Evolutionary conservation across 192 early-diverging fungal genomes (phyloP).

Genomic region (Powellomyces hirtus): DNA sequence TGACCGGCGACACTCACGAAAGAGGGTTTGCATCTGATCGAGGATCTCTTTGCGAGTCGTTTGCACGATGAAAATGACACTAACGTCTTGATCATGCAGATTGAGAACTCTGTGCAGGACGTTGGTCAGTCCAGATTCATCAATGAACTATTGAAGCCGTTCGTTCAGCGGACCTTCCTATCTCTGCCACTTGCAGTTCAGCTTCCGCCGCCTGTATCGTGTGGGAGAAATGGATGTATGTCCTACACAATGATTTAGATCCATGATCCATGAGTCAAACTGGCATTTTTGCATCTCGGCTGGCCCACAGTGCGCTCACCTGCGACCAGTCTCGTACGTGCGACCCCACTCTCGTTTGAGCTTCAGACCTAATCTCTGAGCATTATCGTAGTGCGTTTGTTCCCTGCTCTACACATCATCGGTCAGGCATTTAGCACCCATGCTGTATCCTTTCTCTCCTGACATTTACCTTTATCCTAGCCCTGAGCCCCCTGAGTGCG

Average conservation of each 20-base stretch:
- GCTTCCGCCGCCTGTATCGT: background rate
- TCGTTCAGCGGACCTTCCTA: background rate
- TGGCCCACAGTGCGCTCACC: background rate
- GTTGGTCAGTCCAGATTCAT: no score
- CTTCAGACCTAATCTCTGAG: background rate
- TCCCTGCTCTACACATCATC: background rate
- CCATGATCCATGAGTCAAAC: background rate
- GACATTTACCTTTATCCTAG: background rate
- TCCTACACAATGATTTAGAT: background rate
- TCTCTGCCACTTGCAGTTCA: background rate
- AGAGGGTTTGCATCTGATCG: background rate
- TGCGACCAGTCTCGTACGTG: background rate
- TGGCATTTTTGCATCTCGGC: background rate
- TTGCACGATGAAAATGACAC: background rate
- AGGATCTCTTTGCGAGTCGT: background rate
- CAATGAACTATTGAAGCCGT: background rate
- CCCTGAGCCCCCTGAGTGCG: background rate
- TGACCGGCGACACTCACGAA: no score
- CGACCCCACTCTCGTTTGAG: conserved; percentile 4
- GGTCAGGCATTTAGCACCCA: no score
- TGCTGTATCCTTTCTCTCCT: no score
- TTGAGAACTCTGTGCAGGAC: background rate
- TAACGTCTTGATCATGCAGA: background rate
- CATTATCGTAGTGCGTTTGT: background rate
- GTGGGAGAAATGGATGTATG: background rate